Evolutionary conservation across 2,329 filamentous ascomycete genomes (phyloP), one percentile per base, ranked within the genome.

Genomic region (Fusarium proliferatum): DNA sequence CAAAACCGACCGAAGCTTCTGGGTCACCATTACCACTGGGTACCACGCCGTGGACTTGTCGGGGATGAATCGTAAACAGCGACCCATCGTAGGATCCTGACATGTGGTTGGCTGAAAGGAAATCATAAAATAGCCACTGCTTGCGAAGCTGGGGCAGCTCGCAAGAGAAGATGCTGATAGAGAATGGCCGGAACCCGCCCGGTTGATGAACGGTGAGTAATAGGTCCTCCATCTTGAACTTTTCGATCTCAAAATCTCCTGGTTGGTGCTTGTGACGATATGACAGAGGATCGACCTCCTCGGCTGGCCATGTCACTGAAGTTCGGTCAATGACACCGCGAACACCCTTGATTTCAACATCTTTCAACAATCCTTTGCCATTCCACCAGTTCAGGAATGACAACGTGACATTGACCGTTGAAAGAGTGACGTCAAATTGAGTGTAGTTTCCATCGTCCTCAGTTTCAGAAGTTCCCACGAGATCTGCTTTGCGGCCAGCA

Each of bases 301-400:
- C 90, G 13, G 68, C 66, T 9, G 82, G 79, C 88, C 94, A 96
- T 64, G 87, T 85, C 5, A 99, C 93, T 52, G 91, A 93, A 2
- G 95, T 97, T 67, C 96, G 90, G 82, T 99, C 96, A 49, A 99
- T 88, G 9, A 98, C 94, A 28, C 96, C 96, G 67, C 96, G 90
- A 36, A 99, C 93, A 9, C 96, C 96, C 79, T 95, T 96, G 59
- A 99, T 92, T 79, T 98, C 95, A 46, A 99, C 96, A 80, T 98
- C 94, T 76, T 94, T 92, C 13, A 99, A 85, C 10, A 97, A 87
- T 0, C 96, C 96, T 81, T 96, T 98, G 28, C 96, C 96, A 77
- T 97, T 98, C 90, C 97, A 97, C 96, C 96, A 99, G 80, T 98
- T 98, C n/a, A 95, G 88, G 77, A 99, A 98, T 0, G 96, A 99